phyloP scores from a whole-genome alignment of 495 filamentous ascomycete species.

The Halenospora varia region DNA sequence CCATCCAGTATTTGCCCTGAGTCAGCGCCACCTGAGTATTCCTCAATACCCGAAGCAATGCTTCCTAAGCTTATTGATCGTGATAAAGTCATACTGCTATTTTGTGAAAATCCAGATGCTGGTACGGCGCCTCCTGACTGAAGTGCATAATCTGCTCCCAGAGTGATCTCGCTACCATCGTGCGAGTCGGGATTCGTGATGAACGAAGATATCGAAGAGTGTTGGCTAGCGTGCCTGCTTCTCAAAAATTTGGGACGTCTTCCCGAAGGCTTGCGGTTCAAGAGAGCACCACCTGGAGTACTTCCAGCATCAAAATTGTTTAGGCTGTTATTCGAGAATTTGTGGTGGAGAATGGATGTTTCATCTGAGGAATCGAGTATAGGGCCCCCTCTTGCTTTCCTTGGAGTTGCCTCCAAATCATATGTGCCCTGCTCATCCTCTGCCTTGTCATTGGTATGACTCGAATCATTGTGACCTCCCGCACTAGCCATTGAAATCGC shows the following conservation, averaged over 20 bases:
- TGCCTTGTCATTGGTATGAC: constrained; percentile 11
- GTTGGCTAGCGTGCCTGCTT: constrained; percentile 70
- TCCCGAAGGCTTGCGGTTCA: constrained; percentile 26
- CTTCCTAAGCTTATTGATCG: constrained; percentile 87
- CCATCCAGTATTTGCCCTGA: constrained; percentile 40
- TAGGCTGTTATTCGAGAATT: constrained; percentile 28
- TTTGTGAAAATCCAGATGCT: constrained; percentile 46
- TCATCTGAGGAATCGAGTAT: constrained; percentile 32
- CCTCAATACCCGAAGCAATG: constrained; percentile 88
- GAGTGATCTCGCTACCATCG: constrained; percentile 61
- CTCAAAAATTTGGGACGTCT: constrained; percentile 67
- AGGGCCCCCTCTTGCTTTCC: constrained; percentile 30
- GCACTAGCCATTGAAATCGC: constrained; percentile 43
- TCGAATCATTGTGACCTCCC: constrained; percentile 8
- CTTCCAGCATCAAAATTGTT: constrained; percentile 23
- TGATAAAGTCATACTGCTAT: constrained; percentile 55
- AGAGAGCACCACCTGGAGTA: constrained; percentile 28
- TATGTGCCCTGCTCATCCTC: constrained; percentile 6
- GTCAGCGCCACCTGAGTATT: constrained; percentile 38
- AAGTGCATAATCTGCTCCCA: constrained; percentile 81
- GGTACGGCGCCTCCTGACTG: constrained; percentile 78
- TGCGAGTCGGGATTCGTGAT: constrained; percentile 53
- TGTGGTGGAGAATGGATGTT: constrained; percentile 33
- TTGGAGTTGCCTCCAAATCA: constrained; percentile 32
- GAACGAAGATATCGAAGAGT: constrained; percentile 73